Evolutionary conservation across 345 rosid genomes (phyloP).

Genomic region (Linum tenue): DNA sequence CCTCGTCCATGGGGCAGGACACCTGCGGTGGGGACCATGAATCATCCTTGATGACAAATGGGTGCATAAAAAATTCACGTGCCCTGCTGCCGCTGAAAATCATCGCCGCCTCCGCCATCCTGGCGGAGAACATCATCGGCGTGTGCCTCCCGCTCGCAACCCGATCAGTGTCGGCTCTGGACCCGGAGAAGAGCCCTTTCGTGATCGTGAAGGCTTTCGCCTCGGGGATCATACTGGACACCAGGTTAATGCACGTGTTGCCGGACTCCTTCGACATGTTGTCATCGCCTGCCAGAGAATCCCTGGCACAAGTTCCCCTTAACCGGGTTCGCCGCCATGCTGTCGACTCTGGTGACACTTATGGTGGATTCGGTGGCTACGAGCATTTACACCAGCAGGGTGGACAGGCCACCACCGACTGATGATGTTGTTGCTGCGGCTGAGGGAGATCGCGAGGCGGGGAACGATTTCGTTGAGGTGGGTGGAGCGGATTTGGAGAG

Average conservation of each 20-base stretch:
- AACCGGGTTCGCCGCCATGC: slow-evolving; percentile 71
- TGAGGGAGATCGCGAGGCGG: slow-evolving; percentile 15
- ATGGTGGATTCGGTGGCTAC: slow-evolving; percentile 63
- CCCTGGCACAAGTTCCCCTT: slow-evolving; percentile 89
- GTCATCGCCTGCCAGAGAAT: slow-evolving; percentile 41
- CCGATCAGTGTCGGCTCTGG: slow-evolving; percentile 42
- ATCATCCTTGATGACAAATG: slow-evolving; percentile 10
- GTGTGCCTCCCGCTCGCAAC: slow-evolving; percentile 51
- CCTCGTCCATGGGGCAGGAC: slow-evolving; percentile 11
- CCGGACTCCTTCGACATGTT: slow-evolving; percentile 79
- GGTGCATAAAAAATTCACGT: slow-evolving; percentile 41
- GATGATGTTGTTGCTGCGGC: neutral
- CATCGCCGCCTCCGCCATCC: slow-evolving; percentile 39
- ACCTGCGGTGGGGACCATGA: slow-evolving; percentile 13
- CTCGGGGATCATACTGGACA: slow-evolving; percentile 66
- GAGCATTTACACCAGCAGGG: slow-evolving; percentile 33
- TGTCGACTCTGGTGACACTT: slow-evolving; percentile 48
- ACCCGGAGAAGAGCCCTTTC: slow-evolving; percentile 45
- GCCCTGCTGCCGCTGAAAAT: slow-evolving; percentile 44
- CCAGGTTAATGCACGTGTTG: slow-evolving; percentile 79
- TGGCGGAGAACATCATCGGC: slow-evolving; percentile 56
- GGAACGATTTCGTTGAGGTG: neutral
- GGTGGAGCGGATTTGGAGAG: too few relatives aligned
- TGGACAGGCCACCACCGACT: slow-evolving; percentile 15
- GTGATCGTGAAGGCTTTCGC: slow-evolving; percentile 59